Conservation (phyloP, 768 basidiomycete genomes). For the Leccinum boreale region DNA sequence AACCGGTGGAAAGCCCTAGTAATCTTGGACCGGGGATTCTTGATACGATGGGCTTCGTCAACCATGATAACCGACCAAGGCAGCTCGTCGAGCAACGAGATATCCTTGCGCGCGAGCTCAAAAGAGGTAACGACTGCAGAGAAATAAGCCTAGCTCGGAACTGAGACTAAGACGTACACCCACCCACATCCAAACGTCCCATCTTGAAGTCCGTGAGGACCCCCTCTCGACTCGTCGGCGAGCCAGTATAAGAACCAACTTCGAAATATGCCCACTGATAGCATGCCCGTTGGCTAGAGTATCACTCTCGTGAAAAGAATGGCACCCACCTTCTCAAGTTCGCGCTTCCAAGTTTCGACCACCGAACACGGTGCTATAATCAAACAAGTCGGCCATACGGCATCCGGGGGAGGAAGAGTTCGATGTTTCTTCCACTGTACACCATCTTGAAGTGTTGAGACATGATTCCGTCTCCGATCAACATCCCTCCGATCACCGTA, state of each 20-base stretch:
- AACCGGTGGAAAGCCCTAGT: constrained; percentile 73
- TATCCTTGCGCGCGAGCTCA: constrained; percentile 69
- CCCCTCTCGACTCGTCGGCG: constrained; percentile 46
- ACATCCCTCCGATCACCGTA: constrained; percentile 59
- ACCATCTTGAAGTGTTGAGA: constrained; percentile 64
- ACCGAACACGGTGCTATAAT: constrained; percentile 87
- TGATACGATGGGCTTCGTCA: constrained; percentile 90
- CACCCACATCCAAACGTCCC: constrained; percentile 83
- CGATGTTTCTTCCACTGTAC: constrained; percentile 49
- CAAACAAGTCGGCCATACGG: constrained; percentile 81
- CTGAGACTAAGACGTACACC: constrained; percentile 24
- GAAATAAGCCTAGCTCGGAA: neutral
- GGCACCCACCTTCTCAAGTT: constrained; percentile 68
- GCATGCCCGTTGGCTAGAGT: neutral
- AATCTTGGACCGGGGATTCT: constrained; percentile 68
- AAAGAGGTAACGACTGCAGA: constrained; percentile 74
- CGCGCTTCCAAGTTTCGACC: constrained; percentile 85
- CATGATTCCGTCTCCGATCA: constrained; percentile 61
- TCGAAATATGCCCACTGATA: constrained; percentile 93
- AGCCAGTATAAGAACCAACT: constrained; percentile 66
- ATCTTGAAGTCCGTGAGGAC: constrained; percentile 71
- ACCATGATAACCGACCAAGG: constrained; percentile 73
- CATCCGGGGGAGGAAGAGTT: constrained; percentile 61
- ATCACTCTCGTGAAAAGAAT: neutral
- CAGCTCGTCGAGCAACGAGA: constrained; percentile 63